Base-by-base conservation (phyloP, 169 alveolate species). In the Cryptosporidium bovis region DNA sequence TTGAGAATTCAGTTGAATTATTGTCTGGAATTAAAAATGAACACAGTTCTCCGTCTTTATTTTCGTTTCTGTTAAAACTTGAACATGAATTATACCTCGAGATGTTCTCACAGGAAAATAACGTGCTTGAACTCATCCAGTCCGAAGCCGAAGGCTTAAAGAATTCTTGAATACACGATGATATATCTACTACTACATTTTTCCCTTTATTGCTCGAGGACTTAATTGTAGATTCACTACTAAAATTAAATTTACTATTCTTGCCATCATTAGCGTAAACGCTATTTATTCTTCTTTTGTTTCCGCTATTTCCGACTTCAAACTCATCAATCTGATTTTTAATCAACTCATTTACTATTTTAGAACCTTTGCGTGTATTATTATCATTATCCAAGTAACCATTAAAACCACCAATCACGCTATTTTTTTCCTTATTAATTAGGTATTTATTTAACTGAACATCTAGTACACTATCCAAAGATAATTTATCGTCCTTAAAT, bases 121-220 rank as follows among this genome's bases (percentile, higher is more conserved):
- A 6, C 12, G 24, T n/a, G 3, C 20, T 44, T 18, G 46, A 56
- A 34, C 46, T 62, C n/a, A 77, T 12, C 87, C 87, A 77, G 24
- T 77, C 71, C 1, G 77, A 77, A 60, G 87, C 87, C 13, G 58
- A 68, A 15, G 71, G 51, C 31, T 77, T 77, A 27, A 40, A 60
- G 34, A 77, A 77, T 16, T 77, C 71, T 10, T 77, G 48, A 56
- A 69, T 69, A 33, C 83, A 69, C 20, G 53, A 31, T 1, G 24
- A 24, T 10, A 69, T 69, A 8, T 69, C 55, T 51, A 46, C 16
- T 0, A 77, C 18, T 2, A 60, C 33, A 20, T 60, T 15, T 29
- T 62, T 77, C 8, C 64, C 46, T 34, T 24, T 60, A 12, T 71
- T 56, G 50, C 87, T 60, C 13, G 46, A 77, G 4, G 77, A 60